These are phyloP conservation scores for Scenedesmus sp. DNA, from an alignment of 163 green algal species.

Conservation along the genomic window DNA sequence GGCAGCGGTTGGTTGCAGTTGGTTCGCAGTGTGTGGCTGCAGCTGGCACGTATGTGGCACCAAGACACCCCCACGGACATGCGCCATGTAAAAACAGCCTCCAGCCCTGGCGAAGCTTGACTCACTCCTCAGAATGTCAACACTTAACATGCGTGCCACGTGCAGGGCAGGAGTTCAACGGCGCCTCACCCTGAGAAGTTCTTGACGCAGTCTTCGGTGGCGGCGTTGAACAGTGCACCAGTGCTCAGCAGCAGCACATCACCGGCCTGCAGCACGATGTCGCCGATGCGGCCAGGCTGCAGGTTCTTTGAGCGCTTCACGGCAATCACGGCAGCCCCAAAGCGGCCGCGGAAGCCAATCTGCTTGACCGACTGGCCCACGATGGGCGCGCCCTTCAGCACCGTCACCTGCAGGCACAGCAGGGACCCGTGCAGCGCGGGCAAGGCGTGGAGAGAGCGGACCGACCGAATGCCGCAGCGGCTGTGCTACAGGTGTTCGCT, in stretches of 20 bases:
- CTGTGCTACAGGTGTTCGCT: too few species aligned
- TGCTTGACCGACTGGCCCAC: constrained; percentile 71
- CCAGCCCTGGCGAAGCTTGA: background rate
- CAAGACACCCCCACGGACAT: too few species aligned
- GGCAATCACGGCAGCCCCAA: constrained; percentile 83
- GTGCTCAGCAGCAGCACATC: constrained; percentile 71
- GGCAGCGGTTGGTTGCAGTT: background rate
- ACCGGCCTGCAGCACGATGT: constrained; percentile 68
- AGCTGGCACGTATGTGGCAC: background rate
- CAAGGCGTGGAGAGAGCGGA: too few species aligned
- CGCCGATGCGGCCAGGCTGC: constrained; percentile 61
- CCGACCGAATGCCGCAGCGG: too few species aligned
- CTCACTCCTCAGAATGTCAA: background rate
- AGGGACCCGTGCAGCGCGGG: too few species aligned
- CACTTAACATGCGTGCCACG: background rate
- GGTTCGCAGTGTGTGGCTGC: too few species aligned
- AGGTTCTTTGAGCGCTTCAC: constrained; percentile 77
- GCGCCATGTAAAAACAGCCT: too few species aligned
- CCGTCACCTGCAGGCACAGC: constrained; percentile 35
- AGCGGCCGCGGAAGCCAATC: constrained; percentile 80
- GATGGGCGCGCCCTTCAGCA: constrained; percentile 52
- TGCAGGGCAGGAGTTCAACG: background rate
- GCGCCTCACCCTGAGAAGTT: constrained; percentile 49
- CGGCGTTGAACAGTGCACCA: constrained; percentile 56
- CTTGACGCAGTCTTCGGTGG: constrained; percentile 47